Base-by-base conservation (phyloP, 371 early-diverging fungal genomes). In the Blastocladiella emersonii region DNA sequence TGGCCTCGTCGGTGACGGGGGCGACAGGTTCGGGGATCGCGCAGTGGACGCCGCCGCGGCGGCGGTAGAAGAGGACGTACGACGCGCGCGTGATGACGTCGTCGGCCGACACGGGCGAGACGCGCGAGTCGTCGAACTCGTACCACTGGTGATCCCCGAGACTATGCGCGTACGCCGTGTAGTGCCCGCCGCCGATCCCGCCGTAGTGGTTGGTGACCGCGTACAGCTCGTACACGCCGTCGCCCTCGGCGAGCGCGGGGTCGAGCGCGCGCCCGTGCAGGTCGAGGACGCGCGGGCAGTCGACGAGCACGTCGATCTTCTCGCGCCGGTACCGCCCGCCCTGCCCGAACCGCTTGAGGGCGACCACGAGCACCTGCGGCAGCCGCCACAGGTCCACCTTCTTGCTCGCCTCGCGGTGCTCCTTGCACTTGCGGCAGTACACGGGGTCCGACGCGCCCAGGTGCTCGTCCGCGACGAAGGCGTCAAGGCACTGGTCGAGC, bases 141-240 rank as follows among this genome's bases (percentile, higher is more conserved):
- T 87, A 93, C 95, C 95, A 93, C 34, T 81, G 56, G 37, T 67
- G 69, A 61, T 84, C 78, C 41, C 82, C 71, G 39, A 79, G 77
- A 64, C 89, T 92, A 71, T 85, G 85, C 30, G 91, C 92, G 73
- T 85, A 92, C 0, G 93, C 92, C 55, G 95, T 94, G 70, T 93
- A 93, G 67, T 93, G 96, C 36, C 96, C 96, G 53, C 94, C 93
- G 53, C 93, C 94, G 55, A 92, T 70, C 12, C 92, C 91, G 41
- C 94, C 94, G 76, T 78, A 90, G 67, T 94, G 95, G 67, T 94
- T 93, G 60, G 89, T 90, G 10, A 93, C 89, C 0, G 86, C 91
- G 72, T 81, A 89, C 43, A 95, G 72, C 65, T 95, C 93, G 68
- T 93, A 95, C 1, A 90, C 75, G 5, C 57, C 6, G 63, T 68